Base-by-base conservation (phyloP, 129 eudicot genomes). In the Heracleum sosnowskyi region DNA sequence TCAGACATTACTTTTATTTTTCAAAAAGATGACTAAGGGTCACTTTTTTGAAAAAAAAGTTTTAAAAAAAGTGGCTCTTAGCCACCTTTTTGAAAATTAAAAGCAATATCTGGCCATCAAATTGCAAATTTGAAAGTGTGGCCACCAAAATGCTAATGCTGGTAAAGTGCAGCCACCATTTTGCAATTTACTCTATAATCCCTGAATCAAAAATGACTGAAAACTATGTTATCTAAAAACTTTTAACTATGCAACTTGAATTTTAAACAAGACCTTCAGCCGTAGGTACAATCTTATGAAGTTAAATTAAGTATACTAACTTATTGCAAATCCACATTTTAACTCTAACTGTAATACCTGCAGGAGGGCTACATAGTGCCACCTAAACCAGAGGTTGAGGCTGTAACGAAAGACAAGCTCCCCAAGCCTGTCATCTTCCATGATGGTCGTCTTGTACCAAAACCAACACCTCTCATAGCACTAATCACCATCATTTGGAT, bases 291-390 rank as follows among this genome's bases (percentile, higher is more conserved):
- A 6, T 60, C 9, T 49, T 20, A n/a, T 57, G 15, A 57, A 57
- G 12, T 9, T 24, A 57, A n/a, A n/a, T 57, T 15, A 57, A 8
- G 15, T 6, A 10, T 60, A 60, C 1, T 26, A 3, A 22, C 11
- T 60, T 22, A 26, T 9, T 10, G 15, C 6, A 60, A n/a, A 31
- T 33, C 39, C 3, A 66, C 72, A 66, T 33, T 33, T 31, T 33
- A 36, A 36, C 31, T 57, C n/a, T 24, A 57, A 24, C 15, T 15
- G 37, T 0, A 7, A 37, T 10, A 18, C 26, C 41, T n/a, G 77
- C 62, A 74, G 77, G 77, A 74, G 77, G 77, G 57, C 13, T 74
- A 73, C 77, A 28, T 74, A 2, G 77, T 74, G 77, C 60, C 57
- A 15, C 60, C 37, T 4, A 44, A 74, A 28, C 77, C 77, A 28